A percentile compares a stretch with the other conserved stretches of the same genome.
phyloP scores from a whole-genome alignment of 2,329 filamentous ascomycete species.

The Pleomassaria siparia region DNA sequence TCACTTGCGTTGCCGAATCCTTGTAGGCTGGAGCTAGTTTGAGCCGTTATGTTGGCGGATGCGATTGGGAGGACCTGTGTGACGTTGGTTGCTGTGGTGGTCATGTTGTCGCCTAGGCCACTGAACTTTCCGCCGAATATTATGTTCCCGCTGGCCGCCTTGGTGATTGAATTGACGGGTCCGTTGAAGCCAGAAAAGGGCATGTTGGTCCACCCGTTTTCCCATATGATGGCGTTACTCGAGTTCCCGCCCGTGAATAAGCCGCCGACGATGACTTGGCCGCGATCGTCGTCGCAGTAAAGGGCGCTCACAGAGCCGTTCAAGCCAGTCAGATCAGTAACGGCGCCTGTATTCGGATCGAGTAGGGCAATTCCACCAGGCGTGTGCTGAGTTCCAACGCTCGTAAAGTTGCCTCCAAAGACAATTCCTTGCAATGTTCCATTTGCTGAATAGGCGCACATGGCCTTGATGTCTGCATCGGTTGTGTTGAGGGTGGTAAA shows the following conservation, averaged over 20 bases:
- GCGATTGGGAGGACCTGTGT: slow-evolving; percentile 82
- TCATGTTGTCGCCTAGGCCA: slow-evolving; percentile 81
- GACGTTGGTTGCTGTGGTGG: slow-evolving; percentile 59
- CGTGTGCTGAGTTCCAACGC: slow-evolving; percentile 73
- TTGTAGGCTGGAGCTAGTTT: slow-evolving; percentile 60
- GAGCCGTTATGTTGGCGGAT: slow-evolving; percentile 71
- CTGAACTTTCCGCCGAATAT: slow-evolving; percentile 92
- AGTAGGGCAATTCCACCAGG: slow-evolving; percentile 78
- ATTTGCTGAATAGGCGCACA: slow-evolving; percentile 78
- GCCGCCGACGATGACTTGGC: slow-evolving; percentile 89
- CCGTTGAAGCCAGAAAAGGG: slow-evolving; percentile 96
- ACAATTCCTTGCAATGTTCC: slow-evolving; percentile 73
- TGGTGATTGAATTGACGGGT: slow-evolving; percentile 81
- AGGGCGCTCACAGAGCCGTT: slow-evolving; percentile 80
- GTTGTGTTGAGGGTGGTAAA: slow-evolving; percentile 74
- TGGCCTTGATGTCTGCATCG: slow-evolving; percentile 81
- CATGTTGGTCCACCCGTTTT: slow-evolving; percentile 69
- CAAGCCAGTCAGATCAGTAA: slow-evolving; percentile 78
- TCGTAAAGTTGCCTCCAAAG: slow-evolving; percentile 94
- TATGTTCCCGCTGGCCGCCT: slow-evolving; percentile 78
- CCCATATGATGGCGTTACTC: slow-evolving; percentile 88
- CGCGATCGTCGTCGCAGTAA: slow-evolving; percentile 74
- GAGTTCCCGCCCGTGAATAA: slow-evolving; percentile 79
- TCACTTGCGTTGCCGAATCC: slow-evolving; percentile 77
- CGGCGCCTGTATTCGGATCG: slow-evolving; percentile 68